These are phyloP conservation scores for Salvia splendens DNA, from an alignment of 257 asterid genomes.

Conservation along the genomic window DNA sequence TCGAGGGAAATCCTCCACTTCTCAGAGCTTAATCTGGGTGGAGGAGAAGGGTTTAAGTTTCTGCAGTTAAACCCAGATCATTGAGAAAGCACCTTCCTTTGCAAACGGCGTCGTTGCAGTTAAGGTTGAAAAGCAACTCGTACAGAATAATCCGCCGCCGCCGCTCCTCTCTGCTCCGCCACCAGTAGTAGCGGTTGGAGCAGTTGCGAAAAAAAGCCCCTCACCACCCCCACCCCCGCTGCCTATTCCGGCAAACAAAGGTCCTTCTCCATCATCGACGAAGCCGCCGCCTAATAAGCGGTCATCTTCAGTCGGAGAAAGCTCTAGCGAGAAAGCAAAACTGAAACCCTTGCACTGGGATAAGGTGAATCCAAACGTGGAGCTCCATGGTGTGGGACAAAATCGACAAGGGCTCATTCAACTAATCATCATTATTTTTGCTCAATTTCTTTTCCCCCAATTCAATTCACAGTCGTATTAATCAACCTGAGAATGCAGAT, in stretches of 20 bases:
- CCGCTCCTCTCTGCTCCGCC: background rate
- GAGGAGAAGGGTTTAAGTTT: too few relatives aligned
- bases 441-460: too few relatives aligned
- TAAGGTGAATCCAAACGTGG: slow-evolving; percentile 72
- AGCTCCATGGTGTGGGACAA: slow-evolving; percentile 98
- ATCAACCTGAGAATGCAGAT: slow-evolving; percentile 47
- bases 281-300: slow-evolving; percentile 36
- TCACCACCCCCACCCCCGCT: slow-evolving; percentile 51
- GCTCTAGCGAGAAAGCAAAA: slow-evolving; percentile 52
- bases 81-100: slow-evolving; percentile 26
- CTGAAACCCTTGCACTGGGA: slow-evolving; percentile 94
- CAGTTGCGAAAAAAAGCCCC: slow-evolving; percentile 28
- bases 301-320: slow-evolving; percentile 39
- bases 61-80: too few relatives aligned
- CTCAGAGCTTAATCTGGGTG: slow-evolving; percentile 64
- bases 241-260: slow-evolving; percentile 30
- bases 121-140: slow-evolving; percentile 42
- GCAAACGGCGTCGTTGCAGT: slow-evolving; percentile 25
- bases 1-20: slow-evolving; percentile 70
- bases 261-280: slow-evolving; percentile 37
- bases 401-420: slow-evolving; percentile 87
- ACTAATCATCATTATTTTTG: slow-evolving; percentile 42
- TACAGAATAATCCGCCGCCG: slow-evolving; percentile 24
- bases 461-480: too few relatives aligned
- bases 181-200: slow-evolving; percentile 7